Conservation (phyloP, 306 rosid species). For the Ochetophila trinervis region DNA sequence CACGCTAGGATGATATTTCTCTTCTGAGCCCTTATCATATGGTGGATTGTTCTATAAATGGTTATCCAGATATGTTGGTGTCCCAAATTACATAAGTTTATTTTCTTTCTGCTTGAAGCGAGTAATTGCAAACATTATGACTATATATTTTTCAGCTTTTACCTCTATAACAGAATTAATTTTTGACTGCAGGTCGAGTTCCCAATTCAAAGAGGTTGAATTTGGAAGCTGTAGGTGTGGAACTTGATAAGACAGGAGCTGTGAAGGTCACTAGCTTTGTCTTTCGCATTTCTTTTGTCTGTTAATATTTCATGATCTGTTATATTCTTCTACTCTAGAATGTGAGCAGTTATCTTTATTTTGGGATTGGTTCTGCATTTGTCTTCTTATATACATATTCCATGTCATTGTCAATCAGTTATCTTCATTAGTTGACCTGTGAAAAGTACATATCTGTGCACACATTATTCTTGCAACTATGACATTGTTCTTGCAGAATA, state of each 20-base stretch:
- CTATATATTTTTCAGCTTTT: background rate
- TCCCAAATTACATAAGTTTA: background rate
- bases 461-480: background rate
- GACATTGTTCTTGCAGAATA: background rate
- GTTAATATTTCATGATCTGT: constrained; percentile 16
- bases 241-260: constrained; percentile 64
- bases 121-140: background rate
- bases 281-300: constrained; percentile 15
- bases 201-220: constrained; percentile 92
- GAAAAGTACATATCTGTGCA: background rate
- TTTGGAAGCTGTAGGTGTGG: constrained; percentile 77
- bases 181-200: constrained; percentile 59
- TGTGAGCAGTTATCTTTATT: background rate
- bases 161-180: background rate
- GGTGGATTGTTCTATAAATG: background rate
- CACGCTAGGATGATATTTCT: background rate
- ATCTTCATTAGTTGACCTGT: background rate
- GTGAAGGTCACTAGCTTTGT: constrained; percentile 54
- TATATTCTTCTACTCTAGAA: constrained; percentile 8
- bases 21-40: background rate
- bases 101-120: background rate
- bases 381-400: background rate
- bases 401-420: background rate
- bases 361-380: constrained; percentile 6
- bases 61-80: background rate